Percentiles rank a stretch among this genome's conserved stretches.
Conservation (phyloP, 1,139 yeast species). For the Kurtzmaniella quercitrusa region DNA sequence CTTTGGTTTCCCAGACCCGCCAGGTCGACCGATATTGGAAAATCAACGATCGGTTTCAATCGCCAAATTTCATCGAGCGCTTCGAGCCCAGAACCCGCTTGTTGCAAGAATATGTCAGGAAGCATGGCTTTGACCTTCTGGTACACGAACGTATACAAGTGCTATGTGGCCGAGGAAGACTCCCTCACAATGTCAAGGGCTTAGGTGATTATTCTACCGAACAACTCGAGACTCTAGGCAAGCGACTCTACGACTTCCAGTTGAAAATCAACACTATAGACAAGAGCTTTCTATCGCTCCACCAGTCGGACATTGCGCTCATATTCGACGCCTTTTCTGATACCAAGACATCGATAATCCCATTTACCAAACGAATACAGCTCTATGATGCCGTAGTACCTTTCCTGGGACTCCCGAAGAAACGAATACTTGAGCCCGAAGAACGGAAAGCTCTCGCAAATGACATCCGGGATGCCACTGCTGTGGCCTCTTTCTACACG, state of each 20-base stretch:
- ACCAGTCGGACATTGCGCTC: slow-evolving; percentile 22
- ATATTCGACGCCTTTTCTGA: slow-evolving; percentile 17
- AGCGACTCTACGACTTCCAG: slow-evolving; percentile 16
- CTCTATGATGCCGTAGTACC: slow-evolving; percentile 28
- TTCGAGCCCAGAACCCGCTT: neutral
- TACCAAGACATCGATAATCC: slow-evolving; percentile 17
- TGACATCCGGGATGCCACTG: slow-evolving; percentile 21
- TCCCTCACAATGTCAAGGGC: slow-evolving; percentile 6
- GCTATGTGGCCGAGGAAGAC: slow-evolving; percentile 19
- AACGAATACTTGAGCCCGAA: slow-evolving; percentile 3
- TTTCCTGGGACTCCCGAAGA: slow-evolving; percentile 23
- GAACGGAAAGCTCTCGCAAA: slow-evolving; percentile 10
- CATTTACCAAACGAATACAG: slow-evolving; percentile 31
- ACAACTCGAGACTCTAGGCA: slow-evolving; percentile 20
- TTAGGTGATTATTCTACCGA: slow-evolving; percentile 8
- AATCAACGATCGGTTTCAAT: neutral
- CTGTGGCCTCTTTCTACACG: slow-evolving; percentile 36
- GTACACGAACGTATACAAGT: slow-evolving; percentile 19
- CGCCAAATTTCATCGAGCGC: neutral
- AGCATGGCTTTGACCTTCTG: slow-evolving; percentile 16
- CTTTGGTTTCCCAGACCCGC: neutral
- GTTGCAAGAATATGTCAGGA: neutral
- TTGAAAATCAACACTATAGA: slow-evolving; percentile 18
- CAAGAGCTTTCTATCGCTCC: slow-evolving; percentile 23
- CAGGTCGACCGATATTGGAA: neutral